Percentiles rank a stretch among this genome's conserved stretches.
Conservation (phyloP, 2,329 filamentous ascomycete genomes). For the Stagonosporopsis vannaccii region DNA sequence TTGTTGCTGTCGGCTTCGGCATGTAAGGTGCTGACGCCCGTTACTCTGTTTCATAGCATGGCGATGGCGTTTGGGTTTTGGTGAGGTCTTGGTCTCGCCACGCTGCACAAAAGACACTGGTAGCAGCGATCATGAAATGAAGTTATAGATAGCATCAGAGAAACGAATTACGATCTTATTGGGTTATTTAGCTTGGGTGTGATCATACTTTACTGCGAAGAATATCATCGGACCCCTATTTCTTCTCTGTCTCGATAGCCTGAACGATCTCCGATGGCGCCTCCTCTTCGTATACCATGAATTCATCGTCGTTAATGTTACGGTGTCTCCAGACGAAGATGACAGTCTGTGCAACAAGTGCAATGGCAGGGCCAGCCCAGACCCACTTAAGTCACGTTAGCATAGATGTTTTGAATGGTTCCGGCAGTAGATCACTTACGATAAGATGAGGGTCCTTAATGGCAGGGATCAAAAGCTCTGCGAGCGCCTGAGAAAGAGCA, state of each 20-base stretch:
- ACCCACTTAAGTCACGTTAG: conserved; percentile 45
- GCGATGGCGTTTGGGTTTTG: conserved; percentile 13
- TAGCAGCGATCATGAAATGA: neutral
- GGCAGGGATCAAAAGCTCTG: conserved; percentile 53
- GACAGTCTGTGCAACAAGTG: conserved; percentile 56
- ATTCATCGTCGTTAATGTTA: conserved; percentile 58
- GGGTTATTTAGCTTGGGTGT: neutral
- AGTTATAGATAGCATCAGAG: neutral
- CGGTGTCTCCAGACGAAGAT: conserved; percentile 59
- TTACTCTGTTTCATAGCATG: neutral
- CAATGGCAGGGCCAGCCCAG: conserved; percentile 59
- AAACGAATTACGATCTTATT: neutral
- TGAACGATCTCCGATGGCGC: neutral
- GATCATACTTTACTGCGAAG: neutral
- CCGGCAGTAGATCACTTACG: conserved; percentile 1
- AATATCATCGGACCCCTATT: neutral
- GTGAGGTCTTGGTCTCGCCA: neutral
- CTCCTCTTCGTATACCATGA: conserved; percentile 39
- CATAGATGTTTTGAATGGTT: too few relatives aligned
- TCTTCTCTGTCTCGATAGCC: conserved; percentile 4
- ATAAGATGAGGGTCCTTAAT: conserved; percentile 58
- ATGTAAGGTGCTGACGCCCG: neutral
- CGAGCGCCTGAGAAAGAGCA: conserved; percentile 51
- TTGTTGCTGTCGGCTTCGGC: conserved; percentile 39
- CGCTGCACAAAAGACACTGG: neutral